Conservation (phyloP, 2,329 filamentous ascomycete genomes). For the Neonectria sp. region DNA sequence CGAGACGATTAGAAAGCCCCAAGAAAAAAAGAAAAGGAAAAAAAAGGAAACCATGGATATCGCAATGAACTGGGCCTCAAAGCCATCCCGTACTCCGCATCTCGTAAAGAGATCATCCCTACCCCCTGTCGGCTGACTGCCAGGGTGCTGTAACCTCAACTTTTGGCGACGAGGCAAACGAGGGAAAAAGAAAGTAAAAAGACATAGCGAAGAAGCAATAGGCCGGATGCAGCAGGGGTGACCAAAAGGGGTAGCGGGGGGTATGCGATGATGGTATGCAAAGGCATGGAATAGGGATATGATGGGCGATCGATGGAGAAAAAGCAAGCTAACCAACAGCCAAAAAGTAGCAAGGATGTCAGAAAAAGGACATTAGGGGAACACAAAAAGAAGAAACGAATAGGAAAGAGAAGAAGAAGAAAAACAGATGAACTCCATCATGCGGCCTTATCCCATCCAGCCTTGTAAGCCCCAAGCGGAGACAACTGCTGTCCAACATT, state of each 20-base stretch:
- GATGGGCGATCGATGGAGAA: neutral
- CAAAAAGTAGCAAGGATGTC: neutral
- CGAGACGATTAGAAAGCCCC: neutral
- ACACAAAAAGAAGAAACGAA: conserved; percentile 15
- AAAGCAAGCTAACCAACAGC: neutral
- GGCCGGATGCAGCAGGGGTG: conserved; percentile 6
- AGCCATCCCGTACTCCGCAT: conserved; percentile 38
- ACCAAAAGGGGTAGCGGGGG: neutral
- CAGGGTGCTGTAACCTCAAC: conserved; percentile 26
- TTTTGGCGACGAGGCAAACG: neutral
- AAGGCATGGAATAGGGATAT: neutral
- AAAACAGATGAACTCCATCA: conserved; percentile 20
- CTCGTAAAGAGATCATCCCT: conserved; percentile 28
- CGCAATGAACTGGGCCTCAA: conserved; percentile 30
- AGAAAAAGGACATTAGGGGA: conserved; percentile 15
- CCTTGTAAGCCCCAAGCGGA: conserved; percentile 23
- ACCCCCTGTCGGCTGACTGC: conserved; percentile 9
- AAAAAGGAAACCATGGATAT: conserved; percentile 34
- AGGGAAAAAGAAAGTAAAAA: conserved; percentile 17
- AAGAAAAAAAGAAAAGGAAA: conserved; percentile 4
- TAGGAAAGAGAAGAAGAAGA: conserved; percentile 15
- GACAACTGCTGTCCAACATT: conserved; percentile 22
- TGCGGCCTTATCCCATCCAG: conserved; percentile 16
- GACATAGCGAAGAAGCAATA: conserved; percentile 15
- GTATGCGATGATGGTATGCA: conserved; percentile 8